phyloP scores from a whole-genome alignment of 2,329 filamentous ascomycete genomes.

The Harringtonia lauricola region DNA sequence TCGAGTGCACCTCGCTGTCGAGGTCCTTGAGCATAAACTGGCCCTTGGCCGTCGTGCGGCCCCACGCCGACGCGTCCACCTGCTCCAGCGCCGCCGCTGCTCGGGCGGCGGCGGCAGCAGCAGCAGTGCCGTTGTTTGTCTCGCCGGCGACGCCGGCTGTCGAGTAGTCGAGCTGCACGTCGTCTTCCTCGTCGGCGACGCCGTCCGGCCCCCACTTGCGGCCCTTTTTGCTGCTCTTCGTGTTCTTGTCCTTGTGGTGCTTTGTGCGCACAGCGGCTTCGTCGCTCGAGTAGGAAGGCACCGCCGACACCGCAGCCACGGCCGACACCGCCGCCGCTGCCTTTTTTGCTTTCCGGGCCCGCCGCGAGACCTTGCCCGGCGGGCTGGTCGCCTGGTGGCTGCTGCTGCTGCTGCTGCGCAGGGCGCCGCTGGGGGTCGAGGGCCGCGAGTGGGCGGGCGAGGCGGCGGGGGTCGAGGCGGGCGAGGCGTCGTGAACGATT shows the following conservation, averaged over 20 bases:
- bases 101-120: slow-evolving; percentile 15
- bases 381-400: slow-evolving; percentile 48
- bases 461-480: slow-evolving; percentile 57
- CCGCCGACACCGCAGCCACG: slow-evolving; percentile 33
- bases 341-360: slow-evolving; percentile 62
- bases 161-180: slow-evolving; percentile 85
- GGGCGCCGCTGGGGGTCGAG: slow-evolving; percentile 53
- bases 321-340: slow-evolving; percentile 26
- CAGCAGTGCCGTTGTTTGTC: slow-evolving; percentile 29
- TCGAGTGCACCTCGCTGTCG: slow-evolving; percentile 85
- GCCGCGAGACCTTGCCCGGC: slow-evolving; percentile 65
- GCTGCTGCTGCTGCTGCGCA: slow-evolving; percentile 39
- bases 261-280: slow-evolving; percentile 52
- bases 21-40: slow-evolving; percentile 91
- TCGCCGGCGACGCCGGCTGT: slow-evolving; percentile 43
- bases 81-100: slow-evolving; percentile 55
- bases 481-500: slow-evolving; percentile 30
- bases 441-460: slow-evolving; percentile 73
- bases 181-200: slow-evolving; percentile 72
- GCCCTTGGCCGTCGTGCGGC: slow-evolving; percentile 77
- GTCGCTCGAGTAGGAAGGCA: slow-evolving; percentile 64
- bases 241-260: slow-evolving; percentile 25
- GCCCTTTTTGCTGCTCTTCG: slow-evolving; percentile 58
- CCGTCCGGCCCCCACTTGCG: slow-evolving; percentile 91
- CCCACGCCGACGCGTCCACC: slow-evolving; percentile 73